These are phyloP conservation scores for Candida anglica DNA, from an alignment of 805 yeast species.

Conservation along the genomic window DNA sequence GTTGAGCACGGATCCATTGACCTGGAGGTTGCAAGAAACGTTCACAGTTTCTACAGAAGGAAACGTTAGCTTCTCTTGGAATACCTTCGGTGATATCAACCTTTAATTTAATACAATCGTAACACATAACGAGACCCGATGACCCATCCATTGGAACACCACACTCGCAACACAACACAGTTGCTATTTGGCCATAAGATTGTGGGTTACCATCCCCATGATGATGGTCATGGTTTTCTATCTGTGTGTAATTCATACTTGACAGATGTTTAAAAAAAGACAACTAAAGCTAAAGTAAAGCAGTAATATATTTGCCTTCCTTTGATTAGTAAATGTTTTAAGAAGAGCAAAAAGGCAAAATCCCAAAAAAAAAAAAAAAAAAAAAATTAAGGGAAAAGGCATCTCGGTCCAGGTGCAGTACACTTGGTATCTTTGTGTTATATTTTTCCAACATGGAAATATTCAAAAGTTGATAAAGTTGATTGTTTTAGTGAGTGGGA, in stretches of 20 bases:
- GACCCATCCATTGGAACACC: constrained; percentile 98
- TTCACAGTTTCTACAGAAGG: constrained; percentile 97
- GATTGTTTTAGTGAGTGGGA: too few relatives aligned
- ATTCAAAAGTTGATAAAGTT: too few relatives aligned
- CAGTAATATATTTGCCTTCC: too few relatives aligned
- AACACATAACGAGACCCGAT: constrained; percentile 88
- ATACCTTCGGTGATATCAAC: constrained; percentile 90
- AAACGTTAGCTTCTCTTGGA: constrained; percentile 89
- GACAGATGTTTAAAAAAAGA: constrained; percentile 1
- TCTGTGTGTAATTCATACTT: constrained; percentile 38
- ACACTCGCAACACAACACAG: constrained; percentile 96
- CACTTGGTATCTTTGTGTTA: too few relatives aligned
- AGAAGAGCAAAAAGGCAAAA: too few relatives aligned
- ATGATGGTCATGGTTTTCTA: constrained; percentile 30
- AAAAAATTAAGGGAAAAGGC: too few relatives aligned
- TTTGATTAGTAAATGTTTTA: too few relatives aligned
- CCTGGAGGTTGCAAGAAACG: constrained; percentile 91
- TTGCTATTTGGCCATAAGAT: constrained; percentile 47
- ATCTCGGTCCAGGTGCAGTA: too few relatives aligned
- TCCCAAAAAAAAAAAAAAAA: too few relatives aligned
- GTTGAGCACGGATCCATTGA: constrained; percentile 87
- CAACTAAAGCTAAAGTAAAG: too few relatives aligned
- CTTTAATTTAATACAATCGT: constrained; percentile 91
- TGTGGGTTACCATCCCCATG: neutral
- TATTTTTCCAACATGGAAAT: too few relatives aligned